phyloP scores from a whole-genome alignment of 495 filamentous ascomycete species.

The Letharia lupina region DNA sequence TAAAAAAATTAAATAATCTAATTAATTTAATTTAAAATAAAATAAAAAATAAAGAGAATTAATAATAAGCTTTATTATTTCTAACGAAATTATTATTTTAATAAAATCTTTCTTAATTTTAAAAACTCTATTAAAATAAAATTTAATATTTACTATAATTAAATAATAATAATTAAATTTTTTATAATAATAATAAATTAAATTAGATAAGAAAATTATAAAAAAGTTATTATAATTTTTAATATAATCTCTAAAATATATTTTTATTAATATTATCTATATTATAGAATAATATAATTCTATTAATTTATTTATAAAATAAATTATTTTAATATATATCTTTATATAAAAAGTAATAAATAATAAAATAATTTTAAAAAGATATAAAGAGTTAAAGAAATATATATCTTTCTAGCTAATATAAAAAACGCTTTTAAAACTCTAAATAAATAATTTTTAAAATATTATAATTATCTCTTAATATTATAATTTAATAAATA shows the following conservation, averaged over 20 bases:
- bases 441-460: too few species aligned
- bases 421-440: neutral
- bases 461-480: too few species aligned
- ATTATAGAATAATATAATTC: too few species aligned
- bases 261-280: too few species aligned
- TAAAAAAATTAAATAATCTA: neutral
- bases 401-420: neutral
- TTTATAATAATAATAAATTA: too few species aligned
- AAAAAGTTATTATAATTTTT: neutral
- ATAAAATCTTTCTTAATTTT: too few species aligned
- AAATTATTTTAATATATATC: neutral
- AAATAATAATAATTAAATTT: too few species aligned
- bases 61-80: neutral
- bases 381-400: neutral
- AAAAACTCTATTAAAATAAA: too few species aligned
- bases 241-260: too few species aligned
- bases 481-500: too few species aligned
- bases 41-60: neutral
- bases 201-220: too few species aligned
- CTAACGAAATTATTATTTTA: neutral
- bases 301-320: neutral
- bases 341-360: neutral
- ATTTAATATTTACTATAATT: too few species aligned
- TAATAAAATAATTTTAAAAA: neutral
- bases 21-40: neutral